phyloP scores from a whole-genome alignment of 2,329 filamentous ascomycete species.

The Alternaria burnsii region DNA sequence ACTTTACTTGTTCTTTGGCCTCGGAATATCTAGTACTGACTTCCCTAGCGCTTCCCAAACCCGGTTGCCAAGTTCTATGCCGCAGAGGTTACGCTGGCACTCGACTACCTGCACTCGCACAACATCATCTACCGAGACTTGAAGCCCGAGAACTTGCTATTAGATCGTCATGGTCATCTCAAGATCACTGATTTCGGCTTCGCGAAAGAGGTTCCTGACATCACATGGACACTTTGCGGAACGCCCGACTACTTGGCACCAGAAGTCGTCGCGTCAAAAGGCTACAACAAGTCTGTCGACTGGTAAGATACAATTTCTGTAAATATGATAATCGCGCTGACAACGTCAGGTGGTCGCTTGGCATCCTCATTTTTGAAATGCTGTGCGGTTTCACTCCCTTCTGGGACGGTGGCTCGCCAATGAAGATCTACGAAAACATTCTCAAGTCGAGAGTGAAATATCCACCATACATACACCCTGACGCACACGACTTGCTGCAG shows the following conservation, averaged over 20 bases:
- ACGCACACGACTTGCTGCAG: conserved; percentile 91
- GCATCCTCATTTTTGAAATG: conserved; percentile 99
- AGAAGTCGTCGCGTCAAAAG: conserved; percentile 98
- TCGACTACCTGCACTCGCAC: conserved; percentile 93
- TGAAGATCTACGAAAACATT: conserved; percentile 99
- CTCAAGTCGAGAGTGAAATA: conserved; percentile 96
- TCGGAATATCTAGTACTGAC: conserved; percentile 1
- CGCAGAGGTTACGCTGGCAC: conserved; percentile 91
- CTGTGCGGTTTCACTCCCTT: conserved; percentile 98
- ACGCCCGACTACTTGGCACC: conserved; percentile 97
- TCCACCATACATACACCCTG: conserved; percentile 91
- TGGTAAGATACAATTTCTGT: conserved; percentile 70
- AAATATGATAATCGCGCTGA: conserved; percentile 13
- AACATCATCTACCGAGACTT: conserved; percentile 98
- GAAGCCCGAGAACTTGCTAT: conserved; percentile 91
- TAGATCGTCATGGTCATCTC: conserved; percentile 91
- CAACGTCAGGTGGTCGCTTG: conserved; percentile 86
- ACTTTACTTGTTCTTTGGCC: not conserved
- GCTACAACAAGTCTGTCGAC: conserved; percentile 99
- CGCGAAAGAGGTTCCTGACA: conserved; percentile 96
- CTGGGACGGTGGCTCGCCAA: conserved; percentile 96
- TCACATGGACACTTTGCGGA: conserved; percentile 98
- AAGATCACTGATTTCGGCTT: conserved; percentile 99
- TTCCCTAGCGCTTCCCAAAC: conserved; percentile 89
- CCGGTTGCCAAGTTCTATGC: conserved; percentile 99